phyloP scores from a whole-genome alignment of 2,329 filamentous ascomycete species.

The Fusarium newnesense region DNA sequence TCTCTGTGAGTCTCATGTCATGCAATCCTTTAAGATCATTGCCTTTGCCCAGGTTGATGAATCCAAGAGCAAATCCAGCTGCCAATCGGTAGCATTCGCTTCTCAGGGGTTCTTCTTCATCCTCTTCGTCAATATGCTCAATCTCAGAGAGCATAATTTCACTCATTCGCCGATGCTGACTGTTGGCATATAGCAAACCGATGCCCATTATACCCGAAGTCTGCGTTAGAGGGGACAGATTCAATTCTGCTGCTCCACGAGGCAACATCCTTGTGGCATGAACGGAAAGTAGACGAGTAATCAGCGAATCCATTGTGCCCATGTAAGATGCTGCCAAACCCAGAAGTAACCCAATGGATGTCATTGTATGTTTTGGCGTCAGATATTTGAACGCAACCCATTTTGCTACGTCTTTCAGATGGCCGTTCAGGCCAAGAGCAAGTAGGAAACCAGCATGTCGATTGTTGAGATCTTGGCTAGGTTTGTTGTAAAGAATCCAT shows the following conservation, averaged over 20 bases:
- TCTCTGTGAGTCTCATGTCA: conserved; percentile 92
- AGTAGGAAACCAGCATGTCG: conserved; percentile 95
- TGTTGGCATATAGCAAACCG: conserved; percentile 91
- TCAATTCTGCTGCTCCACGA: conserved; percentile 90
- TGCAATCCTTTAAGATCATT: conserved; percentile 87
- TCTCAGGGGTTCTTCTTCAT: conserved; percentile 85
- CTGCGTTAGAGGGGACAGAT: conserved; percentile 91
- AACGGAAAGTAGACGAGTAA: conserved; percentile 91
- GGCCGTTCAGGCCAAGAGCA: conserved; percentile 91
- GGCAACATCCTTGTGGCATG: conserved; percentile 96
- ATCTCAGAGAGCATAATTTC: conserved; percentile 99
- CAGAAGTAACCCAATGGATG: conserved; percentile 92
- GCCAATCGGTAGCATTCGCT: conserved; percentile 97
- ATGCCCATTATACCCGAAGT: conserved; percentile 98
- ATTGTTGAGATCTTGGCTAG: conserved; percentile 85
- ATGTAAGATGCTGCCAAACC: conserved; percentile 93
- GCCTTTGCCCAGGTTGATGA: conserved; percentile 94
- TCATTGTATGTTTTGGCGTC: conserved; percentile 99
- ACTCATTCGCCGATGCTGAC: conserved; percentile 97
- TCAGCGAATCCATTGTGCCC: conserved; percentile 96
- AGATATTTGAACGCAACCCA: conserved; percentile 99
- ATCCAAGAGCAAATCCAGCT: conserved; percentile 90
- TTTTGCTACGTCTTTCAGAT: conserved; percentile 93
- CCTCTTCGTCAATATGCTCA: conserved; percentile 81
- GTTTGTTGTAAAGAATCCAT: conserved; percentile 99